Evolutionary conservation across 78 protist species (phyloP), one percentile per base, ranked within the genome.

Genomic region (Planoprotostelium fungivorum): DNA sequence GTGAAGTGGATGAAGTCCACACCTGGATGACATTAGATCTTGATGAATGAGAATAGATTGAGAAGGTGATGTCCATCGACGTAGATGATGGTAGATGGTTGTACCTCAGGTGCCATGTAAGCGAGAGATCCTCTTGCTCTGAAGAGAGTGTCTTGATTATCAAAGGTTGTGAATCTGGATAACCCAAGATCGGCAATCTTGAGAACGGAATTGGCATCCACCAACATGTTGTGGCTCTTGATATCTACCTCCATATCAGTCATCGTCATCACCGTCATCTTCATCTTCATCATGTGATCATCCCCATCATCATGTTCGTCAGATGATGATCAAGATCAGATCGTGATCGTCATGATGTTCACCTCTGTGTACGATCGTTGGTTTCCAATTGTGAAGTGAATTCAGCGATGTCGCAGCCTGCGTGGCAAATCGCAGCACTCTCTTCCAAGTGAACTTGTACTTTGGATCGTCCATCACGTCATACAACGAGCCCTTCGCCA

Each of bases 361-460:
- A 51, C 73, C 90, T 23, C 90, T 23, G 86, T 88, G 90, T 1
- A 88, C 88, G 29, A 88, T 51, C 37, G 5, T 9, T 10, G 90
- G 90, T 34, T n/a, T 28, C 90, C 90, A 88, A 10, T 51, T 83
- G 29, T 88, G 90, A 1, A 88, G 90, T 31, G 28, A 88, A 5
- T 28, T n/a, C 37, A 88, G 86, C 36, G 86, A 84, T 1, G 28
- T 28, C 34, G 86, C n/a, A 1, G 90, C 38, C 29, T 87, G 63
- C 63, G 28, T 29, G 35, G 90, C 90, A 9, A 37, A 87, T 36
- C 63, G 88, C 39, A 87, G n/a, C 10, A 87, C 88, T 29, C 29
- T 37, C 35, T 87, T 36, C 88, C 88, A 87, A 9, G 88, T 25
- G 88, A 87, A 87, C 16, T 51, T 51, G 16, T 51, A 25, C 73